Evolutionary conservation across 345 rosid species (phyloP).

Genomic region (Arabis hirsuta): DNA sequence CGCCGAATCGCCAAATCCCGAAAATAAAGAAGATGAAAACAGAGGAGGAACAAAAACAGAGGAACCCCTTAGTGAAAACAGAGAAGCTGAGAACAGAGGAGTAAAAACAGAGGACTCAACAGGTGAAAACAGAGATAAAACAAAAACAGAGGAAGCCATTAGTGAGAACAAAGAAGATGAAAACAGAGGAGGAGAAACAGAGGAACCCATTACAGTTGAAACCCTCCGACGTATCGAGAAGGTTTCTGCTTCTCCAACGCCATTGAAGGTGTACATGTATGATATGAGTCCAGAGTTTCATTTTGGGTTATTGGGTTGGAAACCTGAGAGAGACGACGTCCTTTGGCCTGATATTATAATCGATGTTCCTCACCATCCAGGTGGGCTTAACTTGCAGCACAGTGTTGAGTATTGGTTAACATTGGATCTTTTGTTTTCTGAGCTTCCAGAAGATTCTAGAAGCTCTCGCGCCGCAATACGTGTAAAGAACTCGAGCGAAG

Average conservation of each 20-base stretch:
- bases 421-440: conserved; percentile 82
- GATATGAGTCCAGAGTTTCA: conserved; percentile 89
- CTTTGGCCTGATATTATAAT: conserved; percentile 83
- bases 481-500: conserved; percentile 80
- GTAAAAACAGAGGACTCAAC: conserved; percentile 12
- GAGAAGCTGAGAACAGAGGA: neutral
- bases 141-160: too few relatives aligned
- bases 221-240: conserved; percentile 2
- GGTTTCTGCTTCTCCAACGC: conserved; percentile 21
- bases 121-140: conserved; percentile 25
- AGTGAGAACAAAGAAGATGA: conserved; percentile 35
- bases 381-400: conserved; percentile 93
- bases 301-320: conserved; percentile 82
- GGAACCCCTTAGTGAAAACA: conserved; percentile 23
- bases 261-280: conserved; percentile 85
- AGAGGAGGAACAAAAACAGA: conserved; percentile 28
- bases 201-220: neutral
- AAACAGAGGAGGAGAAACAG: conserved; percentile 28
- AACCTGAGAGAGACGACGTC: conserved; percentile 52
- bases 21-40: conserved; percentile 42
- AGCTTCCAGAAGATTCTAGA: conserved; percentile 51
- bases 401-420: conserved; percentile 97
- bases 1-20: conserved; percentile 39
- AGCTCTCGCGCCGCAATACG: conserved; percentile 61
- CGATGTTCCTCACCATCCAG: conserved; percentile 73